phyloP scores from a whole-genome alignment of 1,284 basidiomycete species.

The Apiotrichum porosum region DNA sequence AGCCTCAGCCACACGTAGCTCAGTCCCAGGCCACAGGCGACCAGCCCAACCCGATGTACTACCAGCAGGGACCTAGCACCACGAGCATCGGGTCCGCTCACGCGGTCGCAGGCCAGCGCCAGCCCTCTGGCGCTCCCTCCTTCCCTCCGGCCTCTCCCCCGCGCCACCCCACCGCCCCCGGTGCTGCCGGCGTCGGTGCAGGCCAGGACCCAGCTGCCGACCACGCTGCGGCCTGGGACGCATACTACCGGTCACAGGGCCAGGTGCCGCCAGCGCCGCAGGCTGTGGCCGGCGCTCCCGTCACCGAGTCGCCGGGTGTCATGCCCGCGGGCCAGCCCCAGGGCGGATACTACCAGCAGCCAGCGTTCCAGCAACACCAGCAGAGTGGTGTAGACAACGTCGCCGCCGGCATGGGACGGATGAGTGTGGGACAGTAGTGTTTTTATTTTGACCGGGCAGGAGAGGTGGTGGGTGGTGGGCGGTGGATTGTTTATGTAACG shows the following conservation, averaged over 20 bases:
- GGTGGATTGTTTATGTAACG: too few species aligned
- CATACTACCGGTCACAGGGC: conserved; percentile 39
- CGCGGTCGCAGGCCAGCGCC: conserved; percentile 4
- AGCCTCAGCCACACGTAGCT: neutral
- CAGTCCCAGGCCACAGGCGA: neutral
- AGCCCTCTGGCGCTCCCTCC: conserved; percentile 19
- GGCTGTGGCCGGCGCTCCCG: neutral
- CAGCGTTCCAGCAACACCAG: conserved; percentile 14
- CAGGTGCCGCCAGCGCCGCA: conserved; percentile 4
- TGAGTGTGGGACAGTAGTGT: conserved; percentile 30
- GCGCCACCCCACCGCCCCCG: conserved; percentile 31
- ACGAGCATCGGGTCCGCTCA: neutral
- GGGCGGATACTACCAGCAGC: neutral
- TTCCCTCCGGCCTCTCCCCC: conserved; percentile 22
- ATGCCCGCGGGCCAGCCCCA: neutral
- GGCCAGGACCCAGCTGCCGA: conserved; percentile 31
- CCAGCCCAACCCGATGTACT: conserved; percentile 12
- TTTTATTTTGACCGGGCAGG: too few species aligned
- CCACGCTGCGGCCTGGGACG: conserved; percentile 45
- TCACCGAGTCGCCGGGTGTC: neutral
- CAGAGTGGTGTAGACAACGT: conserved; percentile 25
- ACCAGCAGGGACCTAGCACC: conserved; percentile 12
- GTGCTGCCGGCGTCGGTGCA: conserved; percentile 33
- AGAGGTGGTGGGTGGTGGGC: too few species aligned
- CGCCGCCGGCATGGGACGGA: conserved; percentile 28